These are phyloP conservation scores for Kockovaella imperatae DNA, from an alignment of 768 basidiomycete species.

Conservation along the genomic window DNA sequence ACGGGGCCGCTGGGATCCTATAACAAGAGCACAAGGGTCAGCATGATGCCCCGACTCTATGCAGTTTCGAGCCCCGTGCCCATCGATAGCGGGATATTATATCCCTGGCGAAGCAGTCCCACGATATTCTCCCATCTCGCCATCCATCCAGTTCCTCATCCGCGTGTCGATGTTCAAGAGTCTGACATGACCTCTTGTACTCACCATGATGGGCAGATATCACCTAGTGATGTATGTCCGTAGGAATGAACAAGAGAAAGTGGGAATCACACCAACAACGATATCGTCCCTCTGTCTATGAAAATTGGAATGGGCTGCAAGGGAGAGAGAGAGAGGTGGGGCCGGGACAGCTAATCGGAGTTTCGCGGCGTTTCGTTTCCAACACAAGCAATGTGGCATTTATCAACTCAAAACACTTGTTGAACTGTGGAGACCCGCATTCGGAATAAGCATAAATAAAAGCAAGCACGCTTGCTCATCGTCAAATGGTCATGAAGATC, in stretches of 20 bases:
- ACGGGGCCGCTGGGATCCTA: slow-evolving; percentile 57
- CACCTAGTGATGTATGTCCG: no score
- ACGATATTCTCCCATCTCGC: slow-evolving; percentile 1
- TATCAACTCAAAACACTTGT: no score
- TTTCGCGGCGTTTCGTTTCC: slow-evolving; percentile 31
- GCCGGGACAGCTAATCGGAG: slow-evolving; percentile 12
- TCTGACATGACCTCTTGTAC: slow-evolving; percentile 5
- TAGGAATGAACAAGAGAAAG: no score
- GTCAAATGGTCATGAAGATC: no score
- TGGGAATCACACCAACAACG: no score
- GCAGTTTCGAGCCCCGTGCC: not conserved
- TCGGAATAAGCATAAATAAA: no score
- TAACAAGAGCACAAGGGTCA: no score
- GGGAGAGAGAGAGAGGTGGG: not conserved
- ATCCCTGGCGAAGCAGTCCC: not conserved
- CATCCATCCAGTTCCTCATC: not conserved
- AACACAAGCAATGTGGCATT: no score
- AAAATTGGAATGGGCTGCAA: slow-evolving; percentile 8
- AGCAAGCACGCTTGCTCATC: no score
- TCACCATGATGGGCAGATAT: slow-evolving; percentile 40
- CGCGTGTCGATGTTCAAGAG: not conserved
- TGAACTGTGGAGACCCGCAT: no score
- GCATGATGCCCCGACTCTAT: not conserved
- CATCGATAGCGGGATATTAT: not conserved
- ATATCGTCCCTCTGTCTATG: slow-evolving; percentile 13